phyloP scores from a whole-genome alignment of 192 early-diverging fungal species.

The Fimicolochytrium jonesii region DNA sequence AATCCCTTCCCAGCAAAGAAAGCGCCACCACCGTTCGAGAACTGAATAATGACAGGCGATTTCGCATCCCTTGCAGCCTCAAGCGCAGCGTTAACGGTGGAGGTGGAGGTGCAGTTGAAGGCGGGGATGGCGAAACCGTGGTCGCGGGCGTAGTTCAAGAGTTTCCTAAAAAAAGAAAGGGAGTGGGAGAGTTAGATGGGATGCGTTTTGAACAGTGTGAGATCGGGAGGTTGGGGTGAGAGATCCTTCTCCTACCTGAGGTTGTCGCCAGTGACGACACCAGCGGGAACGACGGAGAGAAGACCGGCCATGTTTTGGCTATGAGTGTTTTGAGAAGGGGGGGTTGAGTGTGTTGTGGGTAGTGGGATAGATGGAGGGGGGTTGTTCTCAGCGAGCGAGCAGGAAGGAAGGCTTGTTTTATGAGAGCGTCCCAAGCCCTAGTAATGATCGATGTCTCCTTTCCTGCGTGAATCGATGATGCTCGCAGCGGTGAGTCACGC shows the following conservation, averaged over 20 bases:
- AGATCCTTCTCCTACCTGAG: conserved; percentile 63
- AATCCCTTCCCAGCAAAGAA: conserved; percentile 94
- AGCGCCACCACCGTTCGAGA: conserved; percentile 89
- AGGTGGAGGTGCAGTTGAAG: conserved; percentile 93
- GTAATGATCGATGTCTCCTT: too few species aligned
- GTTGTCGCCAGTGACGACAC: conserved; percentile 91
- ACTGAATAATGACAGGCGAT: conserved; percentile 92
- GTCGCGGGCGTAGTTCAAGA: conserved; percentile 54
- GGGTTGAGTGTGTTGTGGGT: too few species aligned
- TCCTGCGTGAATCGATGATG: too few species aligned
- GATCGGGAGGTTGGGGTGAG: too few species aligned
- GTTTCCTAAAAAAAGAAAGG: conserved; percentile 25
- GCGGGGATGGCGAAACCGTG: conserved; percentile 93
- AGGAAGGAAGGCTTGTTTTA: too few species aligned
- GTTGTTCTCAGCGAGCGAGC: too few species aligned
- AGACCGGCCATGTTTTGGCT: too few species aligned
- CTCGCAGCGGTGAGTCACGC: too few species aligned
- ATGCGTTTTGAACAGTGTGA: too few species aligned
- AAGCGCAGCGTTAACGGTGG: conserved; percentile 86
- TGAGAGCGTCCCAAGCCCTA: too few species aligned
- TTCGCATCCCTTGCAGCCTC: conserved; percentile 93
- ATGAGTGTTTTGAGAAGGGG: too few species aligned
- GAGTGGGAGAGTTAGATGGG: not conserved
- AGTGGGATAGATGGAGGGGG: too few species aligned
- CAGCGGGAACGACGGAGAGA: conserved; percentile 79